Evolutionary conservation across 2,329 filamentous ascomycete genomes (phyloP).

Genomic region (Hymenoscyphus occultus): DNA sequence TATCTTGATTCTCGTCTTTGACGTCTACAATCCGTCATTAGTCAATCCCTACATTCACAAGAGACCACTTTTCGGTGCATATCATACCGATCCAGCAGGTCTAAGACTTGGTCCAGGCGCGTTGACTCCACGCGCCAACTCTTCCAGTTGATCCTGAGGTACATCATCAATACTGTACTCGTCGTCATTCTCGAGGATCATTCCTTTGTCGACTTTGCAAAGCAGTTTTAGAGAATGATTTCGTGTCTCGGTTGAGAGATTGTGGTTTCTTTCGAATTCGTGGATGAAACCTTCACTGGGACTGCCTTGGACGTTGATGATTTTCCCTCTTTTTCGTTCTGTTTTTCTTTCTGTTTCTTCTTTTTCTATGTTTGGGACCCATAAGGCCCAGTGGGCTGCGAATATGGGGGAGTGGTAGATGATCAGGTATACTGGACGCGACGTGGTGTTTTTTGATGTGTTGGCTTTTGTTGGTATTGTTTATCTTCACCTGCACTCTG

Average conservation of each 20-base stretch:
- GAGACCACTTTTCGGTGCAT: too few relatives aligned
- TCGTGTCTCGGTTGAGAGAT: slow-evolving; percentile 14
- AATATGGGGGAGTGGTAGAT: slow-evolving; percentile 30
- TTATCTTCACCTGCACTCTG: not conserved
- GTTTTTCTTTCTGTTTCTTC: slow-evolving; percentile 3
- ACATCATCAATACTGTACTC: slow-evolving; percentile 6
- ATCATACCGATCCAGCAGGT: slow-evolving; percentile 15
- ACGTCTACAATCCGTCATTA: slow-evolving; percentile 16
- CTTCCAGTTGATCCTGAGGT: slow-evolving; percentile 23
- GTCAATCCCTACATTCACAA: not conserved
- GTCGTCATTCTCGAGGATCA: slow-evolving; percentile 7
- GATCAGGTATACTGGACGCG: slow-evolving; percentile 25
- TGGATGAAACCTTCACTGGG: slow-evolving; percentile 25
- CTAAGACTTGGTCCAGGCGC: slow-evolving; percentile 28
- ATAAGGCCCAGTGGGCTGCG: slow-evolving; percentile 33
- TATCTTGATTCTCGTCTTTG: slow-evolving; percentile 24
- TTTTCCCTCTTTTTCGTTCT: slow-evolving; percentile 23
- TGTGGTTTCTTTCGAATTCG: slow-evolving; percentile 27
- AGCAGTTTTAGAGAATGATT: slow-evolving; percentile 10
- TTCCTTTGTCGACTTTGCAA: slow-evolving; percentile 7
- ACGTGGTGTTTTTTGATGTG: not conserved
- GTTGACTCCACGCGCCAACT: slow-evolving; percentile 23
- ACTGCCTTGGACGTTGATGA: slow-evolving; percentile 28
- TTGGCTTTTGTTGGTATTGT: not conserved
- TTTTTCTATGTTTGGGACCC: slow-evolving; percentile 22